A percentile compares a stretch with the other conserved stretches of the same genome.
phyloP scores from a whole-genome alignment of 1,284 basidiomycete genomes.

The Trichosporon asahii region DNA sequence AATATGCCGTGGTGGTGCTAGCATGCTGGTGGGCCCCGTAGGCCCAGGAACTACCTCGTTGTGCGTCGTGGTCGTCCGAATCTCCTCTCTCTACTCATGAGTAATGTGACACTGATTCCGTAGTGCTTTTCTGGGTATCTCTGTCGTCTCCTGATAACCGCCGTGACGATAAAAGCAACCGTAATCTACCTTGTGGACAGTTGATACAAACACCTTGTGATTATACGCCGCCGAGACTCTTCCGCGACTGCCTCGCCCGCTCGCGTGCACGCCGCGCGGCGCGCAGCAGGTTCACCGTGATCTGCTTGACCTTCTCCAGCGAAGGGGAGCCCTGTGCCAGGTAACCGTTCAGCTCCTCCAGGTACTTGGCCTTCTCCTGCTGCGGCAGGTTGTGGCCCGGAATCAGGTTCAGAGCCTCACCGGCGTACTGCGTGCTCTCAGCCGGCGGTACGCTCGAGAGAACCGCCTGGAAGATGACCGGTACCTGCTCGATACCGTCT shows the following conservation, averaged over 20 bases:
- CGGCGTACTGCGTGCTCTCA: constrained; percentile 69
- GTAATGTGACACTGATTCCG: not conserved
- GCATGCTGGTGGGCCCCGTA: not conserved
- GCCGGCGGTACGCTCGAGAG: constrained; percentile 62
- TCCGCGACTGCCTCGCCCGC: constrained; percentile 25
- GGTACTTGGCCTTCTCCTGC: constrained; percentile 69
- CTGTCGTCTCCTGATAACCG: not conserved
- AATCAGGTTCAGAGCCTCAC: constrained; percentile 66
- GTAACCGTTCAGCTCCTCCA: constrained; percentile 69
- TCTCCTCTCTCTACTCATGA: not conserved
- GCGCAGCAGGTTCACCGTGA: constrained; percentile 37
- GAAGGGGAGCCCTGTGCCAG: constrained; percentile 37
- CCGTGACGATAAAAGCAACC: not conserved
- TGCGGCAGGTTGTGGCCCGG: constrained; percentile 63
- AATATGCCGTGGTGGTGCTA: not conserved
- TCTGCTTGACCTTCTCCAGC: constrained; percentile 34
- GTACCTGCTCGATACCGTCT: constrained; percentile 69
- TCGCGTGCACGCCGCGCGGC: constrained; percentile 44
- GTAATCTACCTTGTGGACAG: not conserved
- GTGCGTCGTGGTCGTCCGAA: not conserved
- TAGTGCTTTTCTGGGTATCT: not conserved
- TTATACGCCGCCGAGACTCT: constrained; percentile 22
- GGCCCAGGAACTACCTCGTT: not conserved
- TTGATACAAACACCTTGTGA: not conserved
- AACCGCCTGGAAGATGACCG: constrained; percentile 72